Evolutionary conservation across 208 protist genomes (phyloP).

Genomic region (Leishmania tropica): DNA sequence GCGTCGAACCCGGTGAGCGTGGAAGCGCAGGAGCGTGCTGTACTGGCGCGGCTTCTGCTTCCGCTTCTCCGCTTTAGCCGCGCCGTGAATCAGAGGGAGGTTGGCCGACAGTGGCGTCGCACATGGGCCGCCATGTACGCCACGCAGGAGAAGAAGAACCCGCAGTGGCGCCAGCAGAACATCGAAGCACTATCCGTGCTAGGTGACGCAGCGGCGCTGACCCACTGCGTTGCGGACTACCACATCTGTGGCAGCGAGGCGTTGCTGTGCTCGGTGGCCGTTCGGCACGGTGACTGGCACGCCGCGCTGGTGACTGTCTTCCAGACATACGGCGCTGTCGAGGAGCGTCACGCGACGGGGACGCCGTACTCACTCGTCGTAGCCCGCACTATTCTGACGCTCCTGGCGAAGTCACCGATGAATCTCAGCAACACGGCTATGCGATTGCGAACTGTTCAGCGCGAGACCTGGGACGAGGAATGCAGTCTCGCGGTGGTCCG

Average conservation of each 20-base stretch:
- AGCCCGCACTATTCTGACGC: constrained; percentile 36
- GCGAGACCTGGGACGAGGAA: constrained; percentile 38
- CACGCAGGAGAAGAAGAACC: constrained; percentile 21
- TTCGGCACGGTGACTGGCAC: constrained; percentile 53
- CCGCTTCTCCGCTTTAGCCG: constrained; percentile 55
- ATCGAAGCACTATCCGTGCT: constrained; percentile 54
- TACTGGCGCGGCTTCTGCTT: constrained; percentile 51
- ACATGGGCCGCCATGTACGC: constrained; percentile 43
- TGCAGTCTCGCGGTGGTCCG: constrained; percentile 47
- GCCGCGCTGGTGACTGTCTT: constrained; percentile 42
- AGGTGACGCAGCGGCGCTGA: constrained; percentile 33
- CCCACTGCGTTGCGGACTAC: constrained; percentile 22
- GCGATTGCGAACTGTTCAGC: constrained; percentile 42
- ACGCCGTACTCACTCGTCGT: constrained; percentile 37
- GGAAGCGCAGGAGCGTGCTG: constrained; percentile 43
- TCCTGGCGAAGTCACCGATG: constrained; percentile 45
- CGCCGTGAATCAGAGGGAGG: constrained; percentile 30
- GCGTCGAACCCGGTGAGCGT: neutral
- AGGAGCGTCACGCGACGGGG: constrained; percentile 4
- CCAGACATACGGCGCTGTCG: constrained; percentile 23
- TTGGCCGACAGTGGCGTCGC: constrained; percentile 55
- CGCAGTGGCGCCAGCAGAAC: constrained; percentile 36
- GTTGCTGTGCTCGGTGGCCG: constrained; percentile 55
- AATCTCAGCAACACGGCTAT: constrained; percentile 81
- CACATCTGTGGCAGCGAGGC: constrained; percentile 7